Evolutionary conservation across 345 rosid species (phyloP).

Genomic region (rapeseed (Brassica napus)): Da-Ae NC_063443.1:11903001-11903500

Average conservation of each 20-base stretch:
- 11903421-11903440: neutral
- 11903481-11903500: neutral
- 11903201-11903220: slow-evolving; percentile 17
- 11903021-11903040: neutral
- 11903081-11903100: neutral
- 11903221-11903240: slow-evolving; percentile 29
- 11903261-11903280: neutral
- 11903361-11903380: slow-evolving; percentile 5
- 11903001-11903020: slow-evolving; percentile 14
- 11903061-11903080: neutral
- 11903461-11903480: neutral
- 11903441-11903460: neutral
- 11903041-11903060: neutral
- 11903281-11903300: neutral
- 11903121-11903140: neutral
- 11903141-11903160: neutral
- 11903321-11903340: slow-evolving; percentile 21
- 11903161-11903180: neutral
- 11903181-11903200: neutral
- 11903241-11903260: slow-evolving; percentile 25
- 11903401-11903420: slow-evolving; percentile 2
- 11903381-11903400: slow-evolving; percentile 24
- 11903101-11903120: neutral
- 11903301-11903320: neutral
- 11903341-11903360: slow-evolving; percentile 1